These are phyloP conservation scores for Tolypocladium paradoxum DNA, from an alignment of 2,329 filamentous ascomycete genomes.

Conservation along the genomic window DNA sequence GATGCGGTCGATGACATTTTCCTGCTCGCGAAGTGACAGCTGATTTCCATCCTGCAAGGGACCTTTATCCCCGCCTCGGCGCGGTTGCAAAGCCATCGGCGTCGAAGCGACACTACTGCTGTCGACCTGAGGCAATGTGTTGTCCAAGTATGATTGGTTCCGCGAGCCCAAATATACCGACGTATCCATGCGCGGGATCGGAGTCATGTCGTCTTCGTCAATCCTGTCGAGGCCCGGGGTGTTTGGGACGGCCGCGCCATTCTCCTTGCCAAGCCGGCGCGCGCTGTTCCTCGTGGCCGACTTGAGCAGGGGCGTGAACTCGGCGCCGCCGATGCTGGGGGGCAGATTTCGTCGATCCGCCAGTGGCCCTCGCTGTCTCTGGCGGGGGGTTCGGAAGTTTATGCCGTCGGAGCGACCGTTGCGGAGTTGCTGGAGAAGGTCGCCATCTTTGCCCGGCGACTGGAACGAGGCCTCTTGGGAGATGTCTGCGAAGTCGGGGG, in stretches of 20 bases:
- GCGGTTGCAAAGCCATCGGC: slow-evolving; percentile 60
- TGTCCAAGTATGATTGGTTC: slow-evolving; percentile 53
- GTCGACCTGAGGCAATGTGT: slow-evolving; percentile 64
- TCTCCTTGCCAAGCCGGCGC: slow-evolving; percentile 53
- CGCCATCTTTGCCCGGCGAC: slow-evolving; percentile 58
- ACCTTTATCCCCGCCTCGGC: slow-evolving; percentile 51
- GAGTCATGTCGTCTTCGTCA: slow-evolving; percentile 63
- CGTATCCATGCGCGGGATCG: slow-evolving; percentile 61
- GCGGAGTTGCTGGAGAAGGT: slow-evolving; percentile 64
- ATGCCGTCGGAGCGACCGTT: slow-evolving; percentile 48
- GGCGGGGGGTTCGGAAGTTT: slow-evolving; percentile 63
- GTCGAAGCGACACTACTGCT: slow-evolving; percentile 78
- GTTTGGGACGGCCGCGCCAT: slow-evolving; percentile 43
- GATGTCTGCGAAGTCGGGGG: slow-evolving; percentile 63
- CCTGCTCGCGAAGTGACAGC: slow-evolving; percentile 85
- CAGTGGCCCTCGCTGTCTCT: slow-evolving; percentile 55
- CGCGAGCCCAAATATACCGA: slow-evolving; percentile 59
- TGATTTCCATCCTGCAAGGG: slow-evolving; percentile 79
- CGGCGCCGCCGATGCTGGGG: slow-evolving; percentile 52
- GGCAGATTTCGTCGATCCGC: slow-evolving; percentile 63
- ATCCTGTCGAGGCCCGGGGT: slow-evolving; percentile 62
- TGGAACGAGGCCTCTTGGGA: slow-evolving; percentile 82
- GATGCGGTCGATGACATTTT: slow-evolving; percentile 88
- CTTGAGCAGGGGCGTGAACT: slow-evolving; percentile 93
- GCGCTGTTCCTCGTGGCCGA: slow-evolving; percentile 62